Evolutionary conservation across 306 rosid genomes (phyloP).

Genomic region (Argentina anserina): DNA sequence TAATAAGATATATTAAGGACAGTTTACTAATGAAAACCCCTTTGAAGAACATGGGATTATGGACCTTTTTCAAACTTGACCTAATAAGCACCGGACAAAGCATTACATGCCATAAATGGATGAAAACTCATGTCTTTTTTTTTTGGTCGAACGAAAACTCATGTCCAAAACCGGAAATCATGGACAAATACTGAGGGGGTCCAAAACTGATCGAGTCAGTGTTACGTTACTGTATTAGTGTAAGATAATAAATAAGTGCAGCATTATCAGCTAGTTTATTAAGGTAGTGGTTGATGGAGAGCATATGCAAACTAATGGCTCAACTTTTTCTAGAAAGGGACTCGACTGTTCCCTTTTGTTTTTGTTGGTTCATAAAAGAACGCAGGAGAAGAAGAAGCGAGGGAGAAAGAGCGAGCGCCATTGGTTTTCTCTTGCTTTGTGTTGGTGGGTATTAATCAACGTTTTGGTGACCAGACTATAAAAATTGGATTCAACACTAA

Average conservation of each 20-base stretch:
- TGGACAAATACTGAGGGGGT: background rate
- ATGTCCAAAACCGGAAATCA: background rate
- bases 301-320: background rate
- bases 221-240: background rate
- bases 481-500: conserved; percentile 3
- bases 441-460: background rate
- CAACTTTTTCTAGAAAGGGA: conserved; percentile 18
- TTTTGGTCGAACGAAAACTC: too few relatives aligned
- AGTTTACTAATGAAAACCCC: background rate
- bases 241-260: background rate
- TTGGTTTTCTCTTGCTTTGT: conserved; percentile 12
- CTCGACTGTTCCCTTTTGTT: background rate
- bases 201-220: background rate
- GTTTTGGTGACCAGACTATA: background rate
- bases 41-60: background rate
- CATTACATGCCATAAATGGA: background rate
- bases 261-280: background rate
- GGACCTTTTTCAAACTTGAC: background rate
- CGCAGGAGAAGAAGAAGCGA: background rate
- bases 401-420: conserved; percentile 4
- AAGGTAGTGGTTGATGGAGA: conserved; percentile 12
- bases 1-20: background rate
- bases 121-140: background rate
- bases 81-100: background rate
- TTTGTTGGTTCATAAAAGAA: conserved; percentile 2